Evolutionary conservation across 2,329 filamentous ascomycete genomes (phyloP), one percentile per base, ranked within the genome.

Genomic region (Bertia moriformis): DNA sequence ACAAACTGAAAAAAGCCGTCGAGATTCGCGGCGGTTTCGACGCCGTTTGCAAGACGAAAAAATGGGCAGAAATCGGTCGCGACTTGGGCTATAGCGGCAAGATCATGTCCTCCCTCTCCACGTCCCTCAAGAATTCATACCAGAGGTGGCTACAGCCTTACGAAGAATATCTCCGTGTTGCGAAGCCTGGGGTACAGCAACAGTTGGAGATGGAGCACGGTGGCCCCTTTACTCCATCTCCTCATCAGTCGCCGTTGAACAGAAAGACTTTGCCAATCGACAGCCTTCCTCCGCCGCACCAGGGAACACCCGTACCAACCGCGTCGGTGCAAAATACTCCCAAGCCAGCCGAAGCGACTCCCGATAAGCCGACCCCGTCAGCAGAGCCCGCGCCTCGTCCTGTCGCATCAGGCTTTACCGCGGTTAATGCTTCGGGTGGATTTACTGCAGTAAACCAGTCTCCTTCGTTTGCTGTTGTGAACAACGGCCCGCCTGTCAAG

Each of bases 31-130:
- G 91, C 37, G 91, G 91, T 3, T 98, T 98, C 50, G 88, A 95
- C 40, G 84, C 84, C 53, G 91, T 98, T 35, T 98, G 91, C 69
- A 95, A 94, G 60, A 71, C 81, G 41, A 98, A 98, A 63, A 96
- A 96, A 63, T 98, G 91, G 91, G 91, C 91, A 14, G 91, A 98
- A 58, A 96, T 98, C 49, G 91, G 91, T 22, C 78, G 91, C 51
- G 91, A 96, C 55, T 65, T 98, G 37, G 91, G 91, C 40, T 98
- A 98, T 60, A 96, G 89, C 54, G 91, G 91, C 54, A 98, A 98
- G 65, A 98, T 98, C 45, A 98, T 98, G 91, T 96, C 89, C 2
- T 96, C 91, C 5, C 65, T 98, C 37, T 98, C 91, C 4, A 98
- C 91, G 0, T 96, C 91, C 4, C 71, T 98, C 32, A 98, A 96